Percentiles rank a stretch among this genome's conserved stretches.
Evolutionary conservation across 768 basidiomycete genomes (phyloP).

Genomic region (Asterophora lycoperdoides): DNA sequence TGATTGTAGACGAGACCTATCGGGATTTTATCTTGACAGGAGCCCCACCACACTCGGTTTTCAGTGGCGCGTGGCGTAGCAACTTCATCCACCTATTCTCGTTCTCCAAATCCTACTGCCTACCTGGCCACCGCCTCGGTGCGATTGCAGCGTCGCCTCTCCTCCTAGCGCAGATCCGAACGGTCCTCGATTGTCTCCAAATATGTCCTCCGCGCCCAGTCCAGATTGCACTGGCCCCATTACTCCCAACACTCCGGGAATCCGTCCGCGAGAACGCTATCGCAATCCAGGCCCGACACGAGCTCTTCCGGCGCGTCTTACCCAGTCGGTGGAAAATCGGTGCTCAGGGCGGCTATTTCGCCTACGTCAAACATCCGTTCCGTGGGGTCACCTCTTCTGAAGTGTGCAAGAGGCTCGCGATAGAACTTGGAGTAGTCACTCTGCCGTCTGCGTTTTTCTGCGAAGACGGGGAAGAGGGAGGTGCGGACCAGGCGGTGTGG

Average conservation of each 20-base stretch:
- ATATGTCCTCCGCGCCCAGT: conserved; percentile 74
- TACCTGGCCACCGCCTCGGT: conserved; percentile 83
- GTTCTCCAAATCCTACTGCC: conserved; percentile 75
- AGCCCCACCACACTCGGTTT: conserved; percentile 54
- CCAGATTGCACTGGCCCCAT: conserved; percentile 59
- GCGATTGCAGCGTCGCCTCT: conserved; percentile 57
- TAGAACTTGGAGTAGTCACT: conserved; percentile 57
- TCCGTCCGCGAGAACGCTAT: conserved; percentile 50
- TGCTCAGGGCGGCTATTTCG: conserved; percentile 71
- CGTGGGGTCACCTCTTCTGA: conserved; percentile 38
- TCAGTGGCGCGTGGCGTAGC: conserved; percentile 51
- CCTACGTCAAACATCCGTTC: conserved; percentile 72
- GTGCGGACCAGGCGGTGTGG: conserved; percentile 21
- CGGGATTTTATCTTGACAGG: conserved; percentile 63
- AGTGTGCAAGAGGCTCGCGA: conserved; percentile 57
- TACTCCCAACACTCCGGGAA: conserved; percentile 48
- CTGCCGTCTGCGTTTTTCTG: conserved; percentile 67
- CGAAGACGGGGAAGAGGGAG: conserved; percentile 24
- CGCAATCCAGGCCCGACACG: conserved; percentile 48
- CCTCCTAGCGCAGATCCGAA: conserved; percentile 44
- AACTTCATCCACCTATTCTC: conserved; percentile 70
- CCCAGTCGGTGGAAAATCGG: conserved; percentile 57
- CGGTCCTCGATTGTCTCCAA: conserved; percentile 72
- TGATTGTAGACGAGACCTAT: conserved; percentile 88
- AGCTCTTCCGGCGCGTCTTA: conserved; percentile 48